These are phyloP conservation scores for Hericium coralloides DNA, from an alignment of 768 basidiomycete species.

Conservation along the genomic window DNA sequence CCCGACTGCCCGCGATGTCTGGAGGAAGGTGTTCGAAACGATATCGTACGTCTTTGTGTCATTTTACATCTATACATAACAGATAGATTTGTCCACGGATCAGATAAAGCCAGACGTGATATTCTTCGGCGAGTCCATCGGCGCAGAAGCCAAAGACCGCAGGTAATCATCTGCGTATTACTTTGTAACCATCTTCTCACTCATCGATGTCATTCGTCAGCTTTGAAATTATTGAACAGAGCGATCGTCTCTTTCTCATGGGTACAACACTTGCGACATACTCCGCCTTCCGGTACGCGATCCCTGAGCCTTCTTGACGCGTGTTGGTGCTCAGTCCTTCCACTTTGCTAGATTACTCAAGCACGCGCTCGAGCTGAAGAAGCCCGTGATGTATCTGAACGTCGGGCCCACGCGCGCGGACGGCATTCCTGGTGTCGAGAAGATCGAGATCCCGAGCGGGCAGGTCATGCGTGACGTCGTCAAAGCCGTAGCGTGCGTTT, in stretches of 20 bases:
- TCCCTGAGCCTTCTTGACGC: background rate
- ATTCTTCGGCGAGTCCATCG: slow-evolving; percentile 89
- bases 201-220: slow-evolving; percentile 25
- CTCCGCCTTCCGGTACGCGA: slow-evolving; percentile 71
- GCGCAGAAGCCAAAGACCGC: slow-evolving; percentile 48
- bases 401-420: slow-evolving; percentile 88
- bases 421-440: slow-evolving; percentile 53
- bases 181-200: background rate
- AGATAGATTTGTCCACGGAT: background rate
- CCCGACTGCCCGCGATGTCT: slow-evolving; percentile 71
- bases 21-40: slow-evolving; percentile 43
- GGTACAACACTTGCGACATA: slow-evolving; percentile 93
- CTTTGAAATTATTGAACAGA: slow-evolving; percentile 44
- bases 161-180: slow-evolving; percentile 44
- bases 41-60: slow-evolving; percentile 36
- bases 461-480: slow-evolving; percentile 63
- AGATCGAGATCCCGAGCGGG: slow-evolving; percentile 72
- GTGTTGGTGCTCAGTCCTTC: background rate
- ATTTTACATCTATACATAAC: slow-evolving; percentile 1
- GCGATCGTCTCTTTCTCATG: slow-evolving; percentile 67
- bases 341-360: slow-evolving; percentile 55
- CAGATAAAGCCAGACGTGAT: slow-evolving; percentile 77
- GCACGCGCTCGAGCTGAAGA: slow-evolving; percentile 64
- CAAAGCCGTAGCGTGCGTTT: slow-evolving; percentile 46
- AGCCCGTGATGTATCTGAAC: slow-evolving; percentile 78